Evolutionary conservation across 2,329 filamentous ascomycete species (phyloP).

Genomic region (Arthrinium puccinioides): DNA sequence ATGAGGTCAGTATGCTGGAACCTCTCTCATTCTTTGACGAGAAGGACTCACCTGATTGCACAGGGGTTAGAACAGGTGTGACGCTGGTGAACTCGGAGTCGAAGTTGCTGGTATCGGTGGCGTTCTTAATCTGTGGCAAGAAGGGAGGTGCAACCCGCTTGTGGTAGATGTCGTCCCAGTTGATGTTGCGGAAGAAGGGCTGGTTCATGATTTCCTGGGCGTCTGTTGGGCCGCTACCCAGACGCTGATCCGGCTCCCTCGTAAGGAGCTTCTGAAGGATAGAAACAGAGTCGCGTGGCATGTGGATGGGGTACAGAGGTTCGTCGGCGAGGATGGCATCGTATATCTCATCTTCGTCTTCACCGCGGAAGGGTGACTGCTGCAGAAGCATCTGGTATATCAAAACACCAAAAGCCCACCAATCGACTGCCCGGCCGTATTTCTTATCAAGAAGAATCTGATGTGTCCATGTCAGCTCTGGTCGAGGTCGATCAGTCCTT

Average conservation of each 20-base stretch:
- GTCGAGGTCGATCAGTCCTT: background rate
- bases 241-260: slow-evolving; percentile 83
- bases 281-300: slow-evolving; percentile 95
- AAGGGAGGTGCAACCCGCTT: slow-evolving; percentile 89
- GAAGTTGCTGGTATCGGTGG: slow-evolving; percentile 99
- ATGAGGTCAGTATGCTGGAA: background rate
- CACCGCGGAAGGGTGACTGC: slow-evolving; percentile 96
- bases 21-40: background rate
- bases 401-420: slow-evolving; percentile 98
- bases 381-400: slow-evolving; percentile 99
- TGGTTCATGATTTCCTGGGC: slow-evolving; percentile 99
- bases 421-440: slow-evolving; percentile 93
- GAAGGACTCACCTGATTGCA: slow-evolving; percentile 80
- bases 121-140: slow-evolving; percentile 78
- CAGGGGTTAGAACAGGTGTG: slow-evolving; percentile 91
- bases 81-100: slow-evolving; percentile 98
- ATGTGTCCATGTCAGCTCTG: slow-evolving; percentile 20
- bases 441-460: slow-evolving; percentile 97
- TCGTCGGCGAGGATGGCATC: slow-evolving; percentile 97
- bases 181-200: slow-evolving; percentile 94
- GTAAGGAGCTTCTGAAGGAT: slow-evolving; percentile 97
- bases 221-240: slow-evolving; percentile 92
- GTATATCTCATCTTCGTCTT: slow-evolving; percentile 99
- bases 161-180: slow-evolving; percentile 98
- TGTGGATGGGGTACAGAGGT: slow-evolving; percentile 95